These are phyloP conservation scores for Epichloe festucae DNA, from an alignment of 2,329 filamentous ascomycete genomes.

Conservation along the genomic window DNA sequence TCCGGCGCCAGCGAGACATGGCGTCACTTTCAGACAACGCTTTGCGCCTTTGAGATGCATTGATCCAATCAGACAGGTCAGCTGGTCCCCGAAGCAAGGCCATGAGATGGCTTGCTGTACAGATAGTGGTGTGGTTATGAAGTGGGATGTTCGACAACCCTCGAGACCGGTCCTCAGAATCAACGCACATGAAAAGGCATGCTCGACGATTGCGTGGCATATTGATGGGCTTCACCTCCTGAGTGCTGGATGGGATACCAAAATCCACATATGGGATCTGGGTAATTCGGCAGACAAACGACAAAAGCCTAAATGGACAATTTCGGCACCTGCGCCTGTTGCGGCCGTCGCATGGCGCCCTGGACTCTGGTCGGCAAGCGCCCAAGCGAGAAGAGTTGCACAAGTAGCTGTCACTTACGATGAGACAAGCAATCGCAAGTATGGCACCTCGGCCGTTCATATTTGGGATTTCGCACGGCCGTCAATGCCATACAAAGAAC, in stretches of 20 bases:
- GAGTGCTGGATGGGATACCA: constrained; percentile 48
- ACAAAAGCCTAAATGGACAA: constrained; percentile 50
- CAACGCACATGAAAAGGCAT: constrained; percentile 47
- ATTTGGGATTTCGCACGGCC: constrained; percentile 58
- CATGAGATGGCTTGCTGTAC: constrained; percentile 52
- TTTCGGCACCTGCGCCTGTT: constrained; percentile 48
- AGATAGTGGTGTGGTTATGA: constrained; percentile 46
- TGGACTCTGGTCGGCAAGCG: constrained; percentile 50
- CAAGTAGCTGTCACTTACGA: constrained; percentile 52
- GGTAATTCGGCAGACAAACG: constrained; percentile 46
- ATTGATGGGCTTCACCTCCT: constrained; percentile 53
- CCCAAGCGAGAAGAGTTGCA: constrained; percentile 44
- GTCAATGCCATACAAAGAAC: constrained; percentile 53
- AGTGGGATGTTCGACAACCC: constrained; percentile 49
- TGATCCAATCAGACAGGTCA: constrained; percentile 43
- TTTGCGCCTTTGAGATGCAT: constrained; percentile 27
- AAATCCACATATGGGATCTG: constrained; percentile 53
- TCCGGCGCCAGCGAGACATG: constrained; percentile 32
- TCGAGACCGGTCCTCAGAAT: constrained; percentile 42
- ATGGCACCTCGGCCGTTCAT: constrained; percentile 46
- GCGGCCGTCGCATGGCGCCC: constrained; percentile 50
- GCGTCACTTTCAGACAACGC: constrained; percentile 36
- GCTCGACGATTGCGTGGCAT: constrained; percentile 52
- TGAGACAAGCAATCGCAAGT: constrained; percentile 37
- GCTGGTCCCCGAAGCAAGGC: constrained; percentile 50